Conservation (phyloP, 2,329 filamentous ascomycete species). For the Xylariaceae sp. region DNA sequence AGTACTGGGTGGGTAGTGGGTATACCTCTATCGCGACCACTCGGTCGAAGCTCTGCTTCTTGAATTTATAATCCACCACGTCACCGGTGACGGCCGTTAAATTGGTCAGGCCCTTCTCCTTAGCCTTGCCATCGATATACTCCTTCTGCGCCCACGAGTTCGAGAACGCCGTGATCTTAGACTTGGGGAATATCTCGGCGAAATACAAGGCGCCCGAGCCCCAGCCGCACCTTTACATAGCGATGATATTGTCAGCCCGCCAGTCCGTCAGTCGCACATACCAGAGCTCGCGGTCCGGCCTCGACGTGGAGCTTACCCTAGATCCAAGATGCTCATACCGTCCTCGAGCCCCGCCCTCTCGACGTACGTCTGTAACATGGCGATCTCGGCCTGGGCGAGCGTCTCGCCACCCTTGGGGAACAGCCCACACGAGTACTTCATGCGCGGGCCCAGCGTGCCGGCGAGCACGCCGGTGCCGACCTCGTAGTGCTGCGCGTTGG, state of each 20-base stretch:
- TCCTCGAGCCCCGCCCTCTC: constrained; percentile 61
- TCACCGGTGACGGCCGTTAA: constrained; percentile 68
- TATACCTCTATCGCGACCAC: constrained; percentile 65
- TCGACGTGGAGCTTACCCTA: constrained; percentile 52
- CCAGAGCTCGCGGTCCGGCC: background rate
- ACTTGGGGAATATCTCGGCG: constrained; percentile 64
- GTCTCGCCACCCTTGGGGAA: constrained; percentile 66
- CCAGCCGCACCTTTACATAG: constrained; percentile 69
- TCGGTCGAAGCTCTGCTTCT: constrained; percentile 60
- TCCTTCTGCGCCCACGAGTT: constrained; percentile 71
- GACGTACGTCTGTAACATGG: constrained; percentile 67
- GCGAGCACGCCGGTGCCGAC: constrained; percentile 67
- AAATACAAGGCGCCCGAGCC: constrained; percentile 67
- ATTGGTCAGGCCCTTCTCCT: constrained; percentile 59
- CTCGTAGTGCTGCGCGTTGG: constrained; percentile 74
- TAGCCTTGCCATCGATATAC: constrained; percentile 64
- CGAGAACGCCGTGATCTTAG: constrained; percentile 67
- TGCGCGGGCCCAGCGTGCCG: constrained; percentile 65
- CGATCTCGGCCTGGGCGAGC: constrained; percentile 66
- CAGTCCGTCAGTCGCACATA: background rate
- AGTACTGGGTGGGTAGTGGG: background rate
- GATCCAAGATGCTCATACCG: constrained; percentile 64
- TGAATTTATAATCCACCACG: constrained; percentile 67
- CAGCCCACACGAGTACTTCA: constrained; percentile 73
- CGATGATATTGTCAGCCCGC: background rate